A percentile compares a stretch with the other conserved stretches of the same genome.
Conservation (phyloP, 2,329 filamentous ascomycete species). For the Paecilomyces dactylethromorphus region DNA sequence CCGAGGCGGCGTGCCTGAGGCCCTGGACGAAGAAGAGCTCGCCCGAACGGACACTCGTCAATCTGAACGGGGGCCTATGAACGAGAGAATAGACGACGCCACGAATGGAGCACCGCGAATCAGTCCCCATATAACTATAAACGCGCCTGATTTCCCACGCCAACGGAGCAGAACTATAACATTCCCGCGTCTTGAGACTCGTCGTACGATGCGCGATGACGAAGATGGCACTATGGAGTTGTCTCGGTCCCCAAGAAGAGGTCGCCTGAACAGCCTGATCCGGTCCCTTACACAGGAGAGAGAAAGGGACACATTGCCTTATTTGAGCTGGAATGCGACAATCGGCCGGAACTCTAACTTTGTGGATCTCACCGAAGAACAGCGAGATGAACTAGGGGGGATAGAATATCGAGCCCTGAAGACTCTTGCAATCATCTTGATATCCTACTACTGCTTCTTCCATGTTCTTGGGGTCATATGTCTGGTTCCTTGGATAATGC, state of each 20-base stretch:
- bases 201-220: constrained; percentile 28
- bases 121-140: constrained; percentile 40
- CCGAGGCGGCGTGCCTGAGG: constrained; percentile 64
- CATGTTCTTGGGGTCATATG: constrained; percentile 68
- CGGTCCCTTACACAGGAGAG: constrained; percentile 31
- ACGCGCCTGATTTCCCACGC: constrained; percentile 22
- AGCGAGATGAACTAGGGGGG: constrained; percentile 89
- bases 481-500: constrained; percentile 73
- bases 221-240: constrained; percentile 17
- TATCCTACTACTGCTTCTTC: constrained; percentile 76
- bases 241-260: constrained; percentile 14
- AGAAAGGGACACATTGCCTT: constrained; percentile 60
- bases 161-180: constrained; percentile 26
- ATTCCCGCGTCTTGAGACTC: constrained; percentile 31
- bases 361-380: constrained; percentile 77
- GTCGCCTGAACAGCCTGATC: constrained; percentile 25
- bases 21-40: constrained; percentile 42
- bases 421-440: constrained; percentile 70
- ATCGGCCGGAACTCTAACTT: constrained; percentile 91
- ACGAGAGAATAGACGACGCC: constrained; percentile 14
- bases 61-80: constrained; percentile 12
- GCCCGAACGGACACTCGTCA: constrained; percentile 17
- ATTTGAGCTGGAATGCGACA: constrained; percentile 90
- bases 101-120: constrained; percentile 18
- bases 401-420: constrained; percentile 94